phyloP scores from a whole-genome alignment of 208 protist genomes.

The Leishmania aethiopica region DNA sequence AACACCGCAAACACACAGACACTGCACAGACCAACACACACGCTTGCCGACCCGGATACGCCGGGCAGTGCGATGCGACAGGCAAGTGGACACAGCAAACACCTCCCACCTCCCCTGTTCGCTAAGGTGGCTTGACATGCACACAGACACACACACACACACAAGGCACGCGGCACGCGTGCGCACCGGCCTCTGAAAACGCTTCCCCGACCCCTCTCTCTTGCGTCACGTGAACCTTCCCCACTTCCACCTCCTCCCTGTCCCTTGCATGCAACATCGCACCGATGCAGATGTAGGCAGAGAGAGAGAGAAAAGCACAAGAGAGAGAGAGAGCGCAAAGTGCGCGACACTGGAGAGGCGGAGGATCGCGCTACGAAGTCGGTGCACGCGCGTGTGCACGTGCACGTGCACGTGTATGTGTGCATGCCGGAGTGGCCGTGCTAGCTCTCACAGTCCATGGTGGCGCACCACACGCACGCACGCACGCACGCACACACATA shows the following conservation, averaged over 20 bases:
- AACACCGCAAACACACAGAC: not conserved
- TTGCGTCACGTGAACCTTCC: not conserved
- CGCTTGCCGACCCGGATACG: not conserved
- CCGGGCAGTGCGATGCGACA: not conserved
- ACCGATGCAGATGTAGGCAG: not conserved
- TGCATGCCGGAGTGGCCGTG: constrained; percentile 12
- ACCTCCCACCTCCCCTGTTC: not conserved
- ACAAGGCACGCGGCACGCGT: constrained; percentile 1
- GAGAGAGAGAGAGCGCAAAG: not conserved
- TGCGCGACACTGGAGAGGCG: not conserved
- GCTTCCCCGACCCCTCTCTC: not conserved
- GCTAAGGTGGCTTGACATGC: constrained; percentile 1
- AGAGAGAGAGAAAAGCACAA: not conserved
- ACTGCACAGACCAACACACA: not conserved
- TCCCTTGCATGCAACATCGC: not conserved
- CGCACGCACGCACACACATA: not conserved
- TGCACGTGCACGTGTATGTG: not conserved
- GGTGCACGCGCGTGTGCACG: not conserved
- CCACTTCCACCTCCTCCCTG: not conserved
- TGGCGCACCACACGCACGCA: not conserved
- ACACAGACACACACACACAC: constrained; percentile 1
- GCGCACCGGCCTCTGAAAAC: not conserved
- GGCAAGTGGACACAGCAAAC: not conserved
- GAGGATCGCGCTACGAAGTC: not conserved
- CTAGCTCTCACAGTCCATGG: not conserved